Conservation (phyloP, 139 green algal genomes). For the Picochlorum sp. region DNA sequence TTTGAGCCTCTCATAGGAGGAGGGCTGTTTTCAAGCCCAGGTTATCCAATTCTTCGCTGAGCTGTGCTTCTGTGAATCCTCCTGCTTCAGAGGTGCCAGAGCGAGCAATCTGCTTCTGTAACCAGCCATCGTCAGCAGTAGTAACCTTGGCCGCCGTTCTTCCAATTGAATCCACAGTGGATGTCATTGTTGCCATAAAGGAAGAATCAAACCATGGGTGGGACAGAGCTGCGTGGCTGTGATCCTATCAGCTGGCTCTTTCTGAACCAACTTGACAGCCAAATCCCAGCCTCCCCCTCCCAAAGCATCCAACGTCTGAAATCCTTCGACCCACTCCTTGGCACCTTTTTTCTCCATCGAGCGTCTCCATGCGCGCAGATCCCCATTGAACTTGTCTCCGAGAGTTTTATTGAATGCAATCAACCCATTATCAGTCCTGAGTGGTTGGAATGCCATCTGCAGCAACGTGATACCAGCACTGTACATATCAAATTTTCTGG, state of each 20-base stretch:
- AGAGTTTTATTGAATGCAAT: slow-evolving; percentile 61
- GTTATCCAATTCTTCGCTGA: slow-evolving; percentile 38
- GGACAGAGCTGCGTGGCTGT: slow-evolving; percentile 36
- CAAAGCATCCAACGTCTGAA: slow-evolving; percentile 63
- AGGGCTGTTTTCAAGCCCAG: slow-evolving; percentile 15
- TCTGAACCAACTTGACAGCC: slow-evolving; percentile 26
- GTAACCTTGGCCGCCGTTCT: slow-evolving; percentile 12
- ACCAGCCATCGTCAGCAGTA: slow-evolving; percentile 18
- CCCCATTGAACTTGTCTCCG: slow-evolving; percentile 37
- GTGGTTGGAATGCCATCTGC: slow-evolving; percentile 59
- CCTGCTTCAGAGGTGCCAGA: slow-evolving; percentile 26
- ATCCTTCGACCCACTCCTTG: slow-evolving; percentile 54
- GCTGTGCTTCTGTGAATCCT: slow-evolving; percentile 65
- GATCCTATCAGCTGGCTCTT: slow-evolving; percentile 23
- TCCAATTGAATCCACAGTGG: slow-evolving; percentile 15
- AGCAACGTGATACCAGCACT: slow-evolving; percentile 61
- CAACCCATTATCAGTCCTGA: slow-evolving; percentile 66
- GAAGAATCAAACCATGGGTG: slow-evolving; percentile 41
- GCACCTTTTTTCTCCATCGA: slow-evolving; percentile 37
- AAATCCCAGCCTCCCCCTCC: slow-evolving; percentile 62
- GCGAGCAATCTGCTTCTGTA: slow-evolving; percentile 21
- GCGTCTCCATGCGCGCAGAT: slow-evolving; percentile 48
- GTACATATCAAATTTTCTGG: slow-evolving; percentile 93
- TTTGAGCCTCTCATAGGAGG: slow-evolving; percentile 28
- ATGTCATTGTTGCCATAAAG: slow-evolving; percentile 11